Conservation (phyloP, 192 early-diverging fungal species). For the Diversispora epigaea region DNA sequence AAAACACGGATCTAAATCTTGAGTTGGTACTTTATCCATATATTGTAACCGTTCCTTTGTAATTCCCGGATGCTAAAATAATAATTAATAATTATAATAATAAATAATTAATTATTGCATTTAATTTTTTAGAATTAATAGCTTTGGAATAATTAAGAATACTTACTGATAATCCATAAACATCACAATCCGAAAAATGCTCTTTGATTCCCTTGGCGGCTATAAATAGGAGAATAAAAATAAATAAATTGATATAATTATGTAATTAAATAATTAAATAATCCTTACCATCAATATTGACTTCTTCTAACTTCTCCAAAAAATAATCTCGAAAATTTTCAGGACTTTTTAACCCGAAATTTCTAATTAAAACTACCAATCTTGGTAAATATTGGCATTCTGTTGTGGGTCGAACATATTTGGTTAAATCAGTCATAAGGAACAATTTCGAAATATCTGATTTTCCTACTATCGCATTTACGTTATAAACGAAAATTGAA, state of each 20-base stretch:
- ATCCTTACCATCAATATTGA: conserved; percentile 10
- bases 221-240: background rate
- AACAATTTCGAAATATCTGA: conserved; percentile 25
- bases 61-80: conserved; percentile 1
- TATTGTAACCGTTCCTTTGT: conserved; percentile 4
- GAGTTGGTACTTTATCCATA: background rate
- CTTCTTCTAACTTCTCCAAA: background rate
- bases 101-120: background rate
- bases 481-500: conserved; percentile 27
- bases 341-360: conserved; percentile 11
- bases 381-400: conserved; percentile 18
- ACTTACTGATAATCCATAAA: conserved; percentile 3
- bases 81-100: no score
- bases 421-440: conserved; percentile 23
- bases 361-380: conserved; percentile 18
- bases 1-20: conserved; percentile 4
- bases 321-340: conserved; percentile 15
- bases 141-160: background rate
- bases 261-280: background rate
- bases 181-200: conserved; percentile 6
- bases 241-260: background rate
- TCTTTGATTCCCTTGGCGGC: conserved; percentile 20
- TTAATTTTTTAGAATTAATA: background rate
- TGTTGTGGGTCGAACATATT: conserved; percentile 16
- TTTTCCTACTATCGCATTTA: conserved; percentile 25